Percentiles rank a stretch among this genome's conserved stretches.
Evolutionary conservation across 208 protist species (phyloP).

Genomic region (Trypanosoma platydactyli): DNA sequence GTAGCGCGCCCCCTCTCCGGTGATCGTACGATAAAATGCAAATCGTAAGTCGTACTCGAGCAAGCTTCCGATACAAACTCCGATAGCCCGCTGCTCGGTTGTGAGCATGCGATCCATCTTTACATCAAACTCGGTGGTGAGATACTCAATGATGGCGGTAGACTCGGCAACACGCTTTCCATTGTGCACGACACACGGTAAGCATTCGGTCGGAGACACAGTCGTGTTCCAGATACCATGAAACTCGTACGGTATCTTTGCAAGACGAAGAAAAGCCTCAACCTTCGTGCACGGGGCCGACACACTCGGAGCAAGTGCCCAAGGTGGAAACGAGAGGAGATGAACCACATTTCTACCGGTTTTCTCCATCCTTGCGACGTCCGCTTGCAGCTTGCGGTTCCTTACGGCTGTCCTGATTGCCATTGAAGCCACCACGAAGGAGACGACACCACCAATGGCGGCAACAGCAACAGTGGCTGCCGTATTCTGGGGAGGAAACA

Average conservation of each 20-base stretch:
- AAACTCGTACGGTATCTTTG: slow-evolving; percentile 52
- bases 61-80: slow-evolving; percentile 37
- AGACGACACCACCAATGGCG: not conserved
- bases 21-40: slow-evolving; percentile 43
- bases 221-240: slow-evolving; percentile 38
- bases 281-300: slow-evolving; percentile 47
- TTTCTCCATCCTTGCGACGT: slow-evolving; percentile 28
- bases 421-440: not conserved
- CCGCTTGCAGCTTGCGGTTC: not conserved
- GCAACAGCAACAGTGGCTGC: not conserved
- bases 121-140: slow-evolving; percentile 38
- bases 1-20: slow-evolving; percentile 39
- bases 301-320: slow-evolving; percentile 44
- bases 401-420: not conserved
- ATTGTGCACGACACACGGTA: slow-evolving; percentile 56
- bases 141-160: slow-evolving; percentile 41
- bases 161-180: slow-evolving; percentile 30
- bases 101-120: slow-evolving; percentile 43
- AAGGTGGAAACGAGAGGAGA: slow-evolving; percentile 55
- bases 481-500: no score
- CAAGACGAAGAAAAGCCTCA: slow-evolving; percentile 58
- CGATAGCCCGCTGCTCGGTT: slow-evolving; percentile 41
- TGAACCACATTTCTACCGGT: slow-evolving; percentile 33
- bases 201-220: slow-evolving; percentile 33
- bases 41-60: slow-evolving; percentile 47